phyloP scores from a whole-genome alignment of 2,329 filamentous ascomycete genomes.

The Fusarium fracticaudum region DNA sequence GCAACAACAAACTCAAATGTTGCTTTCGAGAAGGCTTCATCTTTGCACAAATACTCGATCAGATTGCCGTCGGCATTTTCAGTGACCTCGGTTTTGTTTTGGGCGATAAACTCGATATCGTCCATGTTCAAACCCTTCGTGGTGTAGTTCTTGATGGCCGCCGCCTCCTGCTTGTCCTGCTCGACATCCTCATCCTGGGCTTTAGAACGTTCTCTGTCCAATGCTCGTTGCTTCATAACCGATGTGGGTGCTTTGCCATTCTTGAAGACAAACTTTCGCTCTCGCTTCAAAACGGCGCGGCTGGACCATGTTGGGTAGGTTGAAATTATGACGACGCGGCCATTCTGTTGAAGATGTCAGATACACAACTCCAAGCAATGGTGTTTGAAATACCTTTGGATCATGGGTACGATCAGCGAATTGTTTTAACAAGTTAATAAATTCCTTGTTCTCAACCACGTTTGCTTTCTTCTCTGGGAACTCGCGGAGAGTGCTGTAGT shows the following conservation, averaged over 20 bases:
- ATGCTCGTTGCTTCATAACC: not conserved
- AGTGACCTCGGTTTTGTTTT: not conserved
- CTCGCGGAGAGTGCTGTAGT: not conserved
- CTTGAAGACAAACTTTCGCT: not conserved
- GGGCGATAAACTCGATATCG: not conserved
- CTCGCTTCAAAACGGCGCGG: not conserved
- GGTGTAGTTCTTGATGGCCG: not conserved
- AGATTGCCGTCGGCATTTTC: not conserved
- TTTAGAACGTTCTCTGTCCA: not conserved
- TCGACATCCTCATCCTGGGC: not conserved
- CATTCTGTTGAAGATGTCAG: not conserved
- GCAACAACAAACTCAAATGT: not conserved
- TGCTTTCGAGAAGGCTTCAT: not conserved
- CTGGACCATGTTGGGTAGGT: not conserved
- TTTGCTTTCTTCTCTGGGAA: not conserved
- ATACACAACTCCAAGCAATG: not conserved
- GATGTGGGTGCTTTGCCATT: not conserved
- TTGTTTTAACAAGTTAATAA: not conserved
- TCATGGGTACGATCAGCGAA: accelerated
- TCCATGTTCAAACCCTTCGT: accelerated
- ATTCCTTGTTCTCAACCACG: not conserved
- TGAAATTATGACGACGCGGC: not conserved
- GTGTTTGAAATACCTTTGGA: not conserved
- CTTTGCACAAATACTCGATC: not conserved
- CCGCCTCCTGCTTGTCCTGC: not conserved